Evolutionary conservation across 2,329 filamentous ascomycete genomes (phyloP), one percentile per base, ranked within the genome.

Genomic region (Arachnomyces sp.): DNA sequence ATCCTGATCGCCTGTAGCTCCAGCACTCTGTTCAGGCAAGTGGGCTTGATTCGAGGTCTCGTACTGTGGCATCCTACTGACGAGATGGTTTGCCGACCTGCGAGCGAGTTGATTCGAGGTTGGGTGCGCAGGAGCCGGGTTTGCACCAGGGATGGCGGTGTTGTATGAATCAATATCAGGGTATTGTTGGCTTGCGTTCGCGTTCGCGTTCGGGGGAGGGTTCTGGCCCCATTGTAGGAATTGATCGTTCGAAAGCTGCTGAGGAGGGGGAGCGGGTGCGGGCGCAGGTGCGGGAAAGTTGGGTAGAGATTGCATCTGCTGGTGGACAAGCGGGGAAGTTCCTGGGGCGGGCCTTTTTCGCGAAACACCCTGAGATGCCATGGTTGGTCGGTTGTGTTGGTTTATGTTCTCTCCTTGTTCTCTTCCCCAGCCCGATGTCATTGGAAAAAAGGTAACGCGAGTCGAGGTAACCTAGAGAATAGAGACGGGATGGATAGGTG

Each of bases 261-360:
- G 21, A 45, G 57, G 57, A 28, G 61, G 62, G 50, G 62, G 62
- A 42, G 65, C 66, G 57, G 46, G 38, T 39, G 38, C 32, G 34
- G 36, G 13, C 40, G 41, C 14, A 36, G 42, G 16, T 40, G 42
- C 13, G 7, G 71, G 60, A 35, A 69, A 71, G 42, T 65, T 65
- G 13, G 69, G 65, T 45, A 74, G 69, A 30, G 65, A 67, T 42
- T 74, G 73, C 55, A 74, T 63, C 48, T 68, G 68, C 30, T 70
- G 68, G 36, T 78, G 75, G 15, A 74, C 66, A 48, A 76, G 66
- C n/a, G 85, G 82, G 29, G 78, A 74, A 46, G 80, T 69, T 57
- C 82, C 84, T 42, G 85, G 82, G 34, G 85, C 84, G 51, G 82
- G 72, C 60, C 86, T 75, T 69, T 92, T 92, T 62, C 84, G 71